A percentile compares a stretch with the other conserved stretches of the same genome.
Conservation (phyloP, 805 yeast species). For the Cyberlindnera sargentensis region DNA sequence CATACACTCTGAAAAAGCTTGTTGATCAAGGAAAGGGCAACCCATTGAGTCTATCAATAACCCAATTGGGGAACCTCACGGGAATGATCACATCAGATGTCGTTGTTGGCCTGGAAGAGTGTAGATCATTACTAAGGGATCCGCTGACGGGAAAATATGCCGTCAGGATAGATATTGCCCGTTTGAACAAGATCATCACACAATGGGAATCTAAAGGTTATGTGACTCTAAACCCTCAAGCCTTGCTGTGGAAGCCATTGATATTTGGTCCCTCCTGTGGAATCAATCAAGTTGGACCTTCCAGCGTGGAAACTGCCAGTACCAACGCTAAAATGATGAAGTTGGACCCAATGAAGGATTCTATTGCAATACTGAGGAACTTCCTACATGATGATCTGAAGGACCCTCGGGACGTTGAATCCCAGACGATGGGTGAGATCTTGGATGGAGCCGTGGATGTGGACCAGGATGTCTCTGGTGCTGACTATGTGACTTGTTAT, state of each 20-base stretch:
- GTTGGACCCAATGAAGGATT: constrained; percentile 31
- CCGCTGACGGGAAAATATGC: constrained; percentile 41
- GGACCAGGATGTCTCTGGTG: constrained; percentile 9
- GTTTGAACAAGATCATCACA: constrained; percentile 34
- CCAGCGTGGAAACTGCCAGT: constrained; percentile 23
- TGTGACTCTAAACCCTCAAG: constrained; percentile 41
- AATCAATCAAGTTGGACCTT: constrained; percentile 42
- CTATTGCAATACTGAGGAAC: constrained; percentile 48
- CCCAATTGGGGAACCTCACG: constrained; percentile 56
- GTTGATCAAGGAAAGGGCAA: constrained; percentile 2
- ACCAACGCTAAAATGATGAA: constrained; percentile 8
- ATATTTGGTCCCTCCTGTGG: constrained; percentile 86
- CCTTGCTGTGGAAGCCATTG: constrained; percentile 73
- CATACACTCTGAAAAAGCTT: constrained; percentile 30
- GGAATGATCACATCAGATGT: constrained; percentile 89
- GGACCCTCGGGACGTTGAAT: constrained; percentile 55
- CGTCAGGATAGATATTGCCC: constrained; percentile 40
- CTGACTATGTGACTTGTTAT: constrained; percentile 26
- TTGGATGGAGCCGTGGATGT: constrained; percentile 21
- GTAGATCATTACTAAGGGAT: constrained; percentile 51
- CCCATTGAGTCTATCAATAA: constrained; percentile 39
- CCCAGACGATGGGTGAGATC: constrained; percentile 45
- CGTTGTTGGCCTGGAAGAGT: constrained; percentile 75
- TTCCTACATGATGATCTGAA: constrained; percentile 64
- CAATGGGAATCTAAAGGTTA: constrained; percentile 52